A percentile compares a stretch with the other conserved stretches of the same genome.
phyloP scores from a whole-genome alignment of 768 basidiomycete species.

The Hericium rajendrae region DNA sequence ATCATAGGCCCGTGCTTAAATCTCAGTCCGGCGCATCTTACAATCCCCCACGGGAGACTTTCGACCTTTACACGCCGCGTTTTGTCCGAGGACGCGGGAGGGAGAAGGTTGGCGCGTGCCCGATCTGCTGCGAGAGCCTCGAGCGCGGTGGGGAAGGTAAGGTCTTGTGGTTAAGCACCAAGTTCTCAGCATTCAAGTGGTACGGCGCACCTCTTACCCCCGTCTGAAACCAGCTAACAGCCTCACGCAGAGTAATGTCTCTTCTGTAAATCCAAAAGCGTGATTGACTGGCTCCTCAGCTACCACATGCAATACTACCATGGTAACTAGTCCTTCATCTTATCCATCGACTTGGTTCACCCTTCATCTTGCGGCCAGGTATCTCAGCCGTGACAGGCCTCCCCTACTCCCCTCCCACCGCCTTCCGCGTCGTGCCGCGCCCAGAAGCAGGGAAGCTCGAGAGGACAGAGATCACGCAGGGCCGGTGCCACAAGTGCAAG shows the following conservation, averaged over 20 bases:
- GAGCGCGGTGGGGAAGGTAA: slow-evolving; percentile 58
- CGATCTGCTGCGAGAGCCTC: slow-evolving; percentile 39
- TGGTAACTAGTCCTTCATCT: slow-evolving; percentile 31
- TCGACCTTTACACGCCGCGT: slow-evolving; percentile 73
- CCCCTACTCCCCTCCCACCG: slow-evolving; percentile 71
- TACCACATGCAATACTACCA: slow-evolving; percentile 81
- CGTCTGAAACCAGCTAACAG: not conserved
- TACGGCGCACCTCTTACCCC: slow-evolving; percentile 21
- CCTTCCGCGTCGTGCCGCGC: slow-evolving; percentile 43
- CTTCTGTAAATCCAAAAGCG: not conserved
- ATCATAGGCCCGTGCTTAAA: slow-evolving; percentile 7
- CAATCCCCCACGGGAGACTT: slow-evolving; percentile 47
- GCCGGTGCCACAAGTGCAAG: slow-evolving; percentile 68
- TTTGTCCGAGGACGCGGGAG: slow-evolving; percentile 62
- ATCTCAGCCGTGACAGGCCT: slow-evolving; percentile 58
- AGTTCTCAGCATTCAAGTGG: slow-evolving; percentile 80
- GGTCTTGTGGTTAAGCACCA: slow-evolving; percentile 66
- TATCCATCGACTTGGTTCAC: not conserved
- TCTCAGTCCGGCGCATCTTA: slow-evolving; percentile 31
- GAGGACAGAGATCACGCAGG: slow-evolving; percentile 49
- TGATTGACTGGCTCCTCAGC: slow-evolving; percentile 25
- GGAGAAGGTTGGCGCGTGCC: slow-evolving; percentile 69
- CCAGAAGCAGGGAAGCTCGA: slow-evolving; percentile 47
- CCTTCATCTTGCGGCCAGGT: slow-evolving; percentile 30
- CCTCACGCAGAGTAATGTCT: not conserved